Evolutionary conservation across 306 rosid genomes (phyloP).

Genomic region (Casuarina cunninghamiana): DNA sequence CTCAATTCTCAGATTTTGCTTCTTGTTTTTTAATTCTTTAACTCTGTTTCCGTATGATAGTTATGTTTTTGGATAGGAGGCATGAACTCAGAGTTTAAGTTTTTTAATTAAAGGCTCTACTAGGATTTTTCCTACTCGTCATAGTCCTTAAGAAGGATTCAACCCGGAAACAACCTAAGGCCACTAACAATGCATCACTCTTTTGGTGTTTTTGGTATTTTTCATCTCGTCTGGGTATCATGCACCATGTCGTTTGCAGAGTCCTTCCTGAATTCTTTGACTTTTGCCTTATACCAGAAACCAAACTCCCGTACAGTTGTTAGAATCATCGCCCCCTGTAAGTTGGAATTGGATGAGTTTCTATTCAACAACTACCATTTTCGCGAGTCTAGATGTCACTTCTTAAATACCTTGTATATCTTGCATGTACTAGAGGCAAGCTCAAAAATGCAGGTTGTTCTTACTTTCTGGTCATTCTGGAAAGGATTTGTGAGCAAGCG

Average conservation of each 20-base stretch:
- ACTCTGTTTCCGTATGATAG: not conserved
- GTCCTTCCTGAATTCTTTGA: not conserved
- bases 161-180: no score
- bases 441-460: not conserved
- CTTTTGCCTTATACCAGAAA: not conserved
- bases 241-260: no score
- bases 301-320: not conserved
- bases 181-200: no score
- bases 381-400: not conserved
- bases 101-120: not conserved
- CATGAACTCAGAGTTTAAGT: not conserved
- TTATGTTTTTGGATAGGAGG: not conserved
- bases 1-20: not conserved
- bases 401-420: not conserved
- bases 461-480: not conserved
- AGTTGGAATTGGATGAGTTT: not conserved
- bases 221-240: not conserved
- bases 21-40: not conserved
- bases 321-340: not conserved
- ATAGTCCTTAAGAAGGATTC: not conserved
- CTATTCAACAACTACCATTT: not conserved
- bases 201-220: not conserved
- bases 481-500: not conserved
- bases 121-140: not conserved
- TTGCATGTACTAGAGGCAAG: not conserved